These are phyloP conservation scores for Botrytis fragariae DNA, from an alignment of 2,329 filamentous ascomycete genomes.

Conservation along the genomic window DNA sequence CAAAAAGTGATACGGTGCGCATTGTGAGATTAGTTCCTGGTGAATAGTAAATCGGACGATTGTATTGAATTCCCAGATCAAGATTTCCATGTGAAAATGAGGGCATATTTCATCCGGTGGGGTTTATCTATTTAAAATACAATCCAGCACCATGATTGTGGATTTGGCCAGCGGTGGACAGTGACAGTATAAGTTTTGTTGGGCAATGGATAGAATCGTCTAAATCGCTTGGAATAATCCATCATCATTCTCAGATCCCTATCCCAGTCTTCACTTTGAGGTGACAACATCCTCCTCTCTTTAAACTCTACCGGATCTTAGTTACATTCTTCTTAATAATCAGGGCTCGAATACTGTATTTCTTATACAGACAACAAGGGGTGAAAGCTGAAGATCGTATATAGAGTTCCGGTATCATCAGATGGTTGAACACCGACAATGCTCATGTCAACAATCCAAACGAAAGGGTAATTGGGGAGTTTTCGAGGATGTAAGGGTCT, in stretches of 20 bases:
- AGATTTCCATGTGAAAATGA: not conserved
- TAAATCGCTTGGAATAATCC: not conserved
- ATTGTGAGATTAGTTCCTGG: too few relatives aligned
- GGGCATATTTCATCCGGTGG: too few relatives aligned
- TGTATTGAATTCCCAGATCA: not conserved
- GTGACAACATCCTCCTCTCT: not conserved
- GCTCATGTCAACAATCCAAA: too few relatives aligned
- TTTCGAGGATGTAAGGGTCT: too few relatives aligned
- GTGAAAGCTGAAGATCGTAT: not conserved
- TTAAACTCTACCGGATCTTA: too few relatives aligned
- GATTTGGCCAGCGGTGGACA: rapidly evolving
- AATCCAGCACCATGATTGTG: not conserved
- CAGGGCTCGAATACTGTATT: not conserved
- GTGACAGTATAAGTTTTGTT: not conserved
- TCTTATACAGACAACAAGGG: not conserved
- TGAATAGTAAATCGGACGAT: not conserved
- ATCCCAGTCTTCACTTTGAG: rapidly evolving
- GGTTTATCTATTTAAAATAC: too few relatives aligned
- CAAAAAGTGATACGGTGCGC: not conserved
- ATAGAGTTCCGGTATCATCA: not conserved
- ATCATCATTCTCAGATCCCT: too few relatives aligned
- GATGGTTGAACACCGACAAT: not conserved
- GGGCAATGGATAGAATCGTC: rapidly evolving
- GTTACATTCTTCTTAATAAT: too few relatives aligned
- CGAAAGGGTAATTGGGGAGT: too few relatives aligned